Conservation (phyloP, 2,329 filamentous ascomycete species). For the Paraphaeosphaeria minitans region DNA sequence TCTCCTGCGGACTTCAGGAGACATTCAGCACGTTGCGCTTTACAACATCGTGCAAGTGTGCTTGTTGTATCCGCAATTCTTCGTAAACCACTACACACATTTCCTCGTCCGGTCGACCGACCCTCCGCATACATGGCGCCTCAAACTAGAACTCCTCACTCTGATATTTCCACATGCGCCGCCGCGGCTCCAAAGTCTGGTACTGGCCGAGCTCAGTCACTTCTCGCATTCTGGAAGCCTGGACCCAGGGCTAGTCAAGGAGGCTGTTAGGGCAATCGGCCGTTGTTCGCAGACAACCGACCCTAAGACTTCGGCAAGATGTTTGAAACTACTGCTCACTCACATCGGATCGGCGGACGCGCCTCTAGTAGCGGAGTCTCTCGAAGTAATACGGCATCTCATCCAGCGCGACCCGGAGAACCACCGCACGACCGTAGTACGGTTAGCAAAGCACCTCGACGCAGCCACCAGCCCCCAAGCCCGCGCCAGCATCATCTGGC, state of each 20-base stretch:
- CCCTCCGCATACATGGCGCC: slow-evolving; percentile 78
- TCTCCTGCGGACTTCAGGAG: slow-evolving; percentile 79
- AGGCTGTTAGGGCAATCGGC: slow-evolving; percentile 90
- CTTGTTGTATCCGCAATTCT: slow-evolving; percentile 74
- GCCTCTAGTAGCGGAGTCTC: slow-evolving; percentile 84
- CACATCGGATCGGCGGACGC: slow-evolving; percentile 90
- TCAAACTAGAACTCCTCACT: slow-evolving; percentile 90
- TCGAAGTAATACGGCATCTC: slow-evolving; percentile 93
- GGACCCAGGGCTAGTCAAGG: slow-evolving; percentile 79
- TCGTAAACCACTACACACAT: slow-evolving; percentile 85
- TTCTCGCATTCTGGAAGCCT: slow-evolving; percentile 87
- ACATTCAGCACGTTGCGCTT: slow-evolving; percentile 87
- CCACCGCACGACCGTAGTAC: slow-evolving; percentile 84
- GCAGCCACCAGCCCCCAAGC: slow-evolving; percentile 85
- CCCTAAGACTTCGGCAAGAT: slow-evolving; percentile 66
- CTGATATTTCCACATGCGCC: slow-evolving; percentile 86
- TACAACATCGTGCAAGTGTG: slow-evolving; percentile 97
- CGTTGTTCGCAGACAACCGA: slow-evolving; percentile 76
- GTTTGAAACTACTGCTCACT: slow-evolving; percentile 78
- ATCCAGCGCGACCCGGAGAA: slow-evolving; percentile 87
- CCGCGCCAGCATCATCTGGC: slow-evolving; percentile 93
- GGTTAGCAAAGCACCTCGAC: slow-evolving; percentile 89
- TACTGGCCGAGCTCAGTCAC: slow-evolving; percentile 91
- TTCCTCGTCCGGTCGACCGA: slow-evolving; percentile 86
- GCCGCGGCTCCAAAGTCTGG: slow-evolving; percentile 77